Percentiles rank a stretch among this genome's conserved stretches.
These are phyloP conservation scores for Eruca vesicaria DNA, from an alignment of 441 rosid genomes.

Conservation along the genomic window DNA sequence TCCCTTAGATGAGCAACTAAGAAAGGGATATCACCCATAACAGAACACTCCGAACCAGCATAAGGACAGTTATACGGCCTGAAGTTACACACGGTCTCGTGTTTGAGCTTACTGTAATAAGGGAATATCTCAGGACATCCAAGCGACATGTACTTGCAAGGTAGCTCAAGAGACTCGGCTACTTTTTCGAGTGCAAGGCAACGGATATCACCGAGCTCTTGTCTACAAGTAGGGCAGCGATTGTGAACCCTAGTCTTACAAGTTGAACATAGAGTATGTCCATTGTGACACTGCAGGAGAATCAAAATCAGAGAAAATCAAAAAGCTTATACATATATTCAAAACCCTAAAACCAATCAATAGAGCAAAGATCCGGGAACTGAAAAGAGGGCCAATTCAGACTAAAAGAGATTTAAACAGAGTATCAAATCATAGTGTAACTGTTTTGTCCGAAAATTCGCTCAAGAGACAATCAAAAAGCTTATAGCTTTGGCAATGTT, in stretches of 20 bases:
- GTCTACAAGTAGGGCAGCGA: conserved; percentile 95
- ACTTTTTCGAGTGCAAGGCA: conserved; percentile 94
- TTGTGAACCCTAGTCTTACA: conserved; percentile 92
- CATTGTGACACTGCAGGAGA: conserved; percentile 84
- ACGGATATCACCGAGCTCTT: conserved; percentile 97
- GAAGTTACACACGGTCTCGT: conserved; percentile 79
- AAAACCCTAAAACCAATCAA: conserved; percentile 9
- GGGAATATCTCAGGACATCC: conserved; percentile 96
- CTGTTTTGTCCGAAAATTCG: not conserved
- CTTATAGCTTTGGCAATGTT: not conserved
- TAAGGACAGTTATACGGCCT: conserved; percentile 93
- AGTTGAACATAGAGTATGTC: conserved; percentile 96
- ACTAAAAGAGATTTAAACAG: not conserved
- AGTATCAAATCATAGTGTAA: not conserved
- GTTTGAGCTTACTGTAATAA: conserved; percentile 94
- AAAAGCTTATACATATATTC: not conserved
- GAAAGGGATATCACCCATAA: conserved; percentile 82
- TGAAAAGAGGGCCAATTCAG: conserved; percentile 1
- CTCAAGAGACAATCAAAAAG: no score
- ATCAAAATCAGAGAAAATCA: conserved; percentile 7
- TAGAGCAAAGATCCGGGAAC: conserved; percentile 1
- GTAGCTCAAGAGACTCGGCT: conserved; percentile 92
- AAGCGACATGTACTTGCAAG: conserved; percentile 73
- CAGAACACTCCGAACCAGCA: conserved; percentile 91
- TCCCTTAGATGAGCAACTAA: conserved; percentile 89